phyloP scores from a whole-genome alignment of 176 grass and related monocot species.

The Panicum miliaceum region DNA sequence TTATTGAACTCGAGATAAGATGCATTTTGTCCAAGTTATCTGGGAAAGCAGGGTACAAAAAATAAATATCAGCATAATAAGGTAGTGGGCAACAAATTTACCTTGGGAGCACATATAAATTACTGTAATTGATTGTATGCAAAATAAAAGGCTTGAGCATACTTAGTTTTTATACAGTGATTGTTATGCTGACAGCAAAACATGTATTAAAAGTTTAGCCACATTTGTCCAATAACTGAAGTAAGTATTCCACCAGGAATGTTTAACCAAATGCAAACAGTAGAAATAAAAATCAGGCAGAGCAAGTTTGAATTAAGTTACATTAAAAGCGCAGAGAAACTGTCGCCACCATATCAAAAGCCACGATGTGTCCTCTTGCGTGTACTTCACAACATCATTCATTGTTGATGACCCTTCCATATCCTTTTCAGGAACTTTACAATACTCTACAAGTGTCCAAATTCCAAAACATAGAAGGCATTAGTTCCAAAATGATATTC shows the following conservation, averaged over 20 bases:
- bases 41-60: not conserved
- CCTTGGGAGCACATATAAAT: not conserved
- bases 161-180: not conserved
- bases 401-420: slow-evolving; percentile 48
- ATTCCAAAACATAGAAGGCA: slow-evolving; percentile 16
- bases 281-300: not conserved
- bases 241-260: not conserved
- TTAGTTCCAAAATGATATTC: not conserved
- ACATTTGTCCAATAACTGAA: not conserved
- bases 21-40: not conserved
- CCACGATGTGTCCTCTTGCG: slow-evolving; percentile 33
- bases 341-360: slow-evolving; percentile 71
- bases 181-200: not conserved
- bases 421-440: slow-evolving; percentile 64
- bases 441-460: slow-evolving; percentile 40
- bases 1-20: not conserved
- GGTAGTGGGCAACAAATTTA: not conserved
- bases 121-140: not conserved
- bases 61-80: not conserved
- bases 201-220: not conserved
- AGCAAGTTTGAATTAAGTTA: slow-evolving; percentile 42
- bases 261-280: slow-evolving; percentile 15
- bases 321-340: slow-evolving; percentile 64
- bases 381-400: slow-evolving; percentile 29
- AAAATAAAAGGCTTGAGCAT: not conserved